Conservation (phyloP, 78 protist genomes). For the Dictyostelium intermedium region DNA sequence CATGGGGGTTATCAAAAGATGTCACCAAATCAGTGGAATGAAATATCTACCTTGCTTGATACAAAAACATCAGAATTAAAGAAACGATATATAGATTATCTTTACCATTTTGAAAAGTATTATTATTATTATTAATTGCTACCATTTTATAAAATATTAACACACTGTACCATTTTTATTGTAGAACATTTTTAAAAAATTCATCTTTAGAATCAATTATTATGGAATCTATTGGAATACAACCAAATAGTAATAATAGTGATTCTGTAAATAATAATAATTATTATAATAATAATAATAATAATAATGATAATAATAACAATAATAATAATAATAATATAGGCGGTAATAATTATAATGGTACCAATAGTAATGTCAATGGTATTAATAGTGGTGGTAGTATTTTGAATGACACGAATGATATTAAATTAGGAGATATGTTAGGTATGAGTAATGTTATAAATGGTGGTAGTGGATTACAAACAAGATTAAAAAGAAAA, state of each 20-base stretch:
- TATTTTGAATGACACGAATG: not conserved
- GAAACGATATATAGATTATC: not conserved
- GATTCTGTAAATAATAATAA: not conserved
- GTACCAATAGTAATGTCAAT: not conserved
- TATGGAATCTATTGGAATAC: not conserved
- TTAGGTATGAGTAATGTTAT: not conserved
- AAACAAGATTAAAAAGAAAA: slow-evolving; percentile 25
- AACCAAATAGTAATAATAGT: not conserved
- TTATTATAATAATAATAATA: not conserved
- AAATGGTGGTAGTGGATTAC: not conserved
- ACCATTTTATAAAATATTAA: not conserved
- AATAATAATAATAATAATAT: not conserved
- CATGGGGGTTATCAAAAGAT: not conserved
- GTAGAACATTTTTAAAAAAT: slow-evolving; percentile 16
- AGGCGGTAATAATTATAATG: not conserved
- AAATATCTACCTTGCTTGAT: not conserved
- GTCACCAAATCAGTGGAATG: not conserved
- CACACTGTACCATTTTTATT: not conserved
- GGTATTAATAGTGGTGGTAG: not conserved
- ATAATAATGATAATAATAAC: not conserved
- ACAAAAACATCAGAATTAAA: slow-evolving; percentile 5
- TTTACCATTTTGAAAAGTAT: slow-evolving; percentile 12
- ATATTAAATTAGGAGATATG: not conserved
- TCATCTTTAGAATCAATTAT: slow-evolving; percentile 14
- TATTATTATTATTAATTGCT: not conserved